Evolutionary conservation across 768 basidiomycete genomes (phyloP), one percentile per base, ranked within the genome.

Genomic region (Asterophora parasitica): DNA sequence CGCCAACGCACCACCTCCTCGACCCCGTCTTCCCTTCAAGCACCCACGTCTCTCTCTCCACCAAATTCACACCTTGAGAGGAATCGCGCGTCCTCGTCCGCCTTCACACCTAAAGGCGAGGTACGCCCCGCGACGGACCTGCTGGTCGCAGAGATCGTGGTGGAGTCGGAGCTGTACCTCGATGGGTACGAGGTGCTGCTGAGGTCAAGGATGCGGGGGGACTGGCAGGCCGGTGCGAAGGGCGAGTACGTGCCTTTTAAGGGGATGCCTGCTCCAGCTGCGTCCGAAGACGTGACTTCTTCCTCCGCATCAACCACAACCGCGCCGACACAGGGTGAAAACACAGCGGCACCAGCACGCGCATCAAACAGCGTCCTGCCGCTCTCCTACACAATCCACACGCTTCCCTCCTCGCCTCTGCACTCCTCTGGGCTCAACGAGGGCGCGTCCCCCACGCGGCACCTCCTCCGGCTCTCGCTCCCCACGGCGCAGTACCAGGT

Each of bases 401-500:
- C 85, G 0, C 76, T 95, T 44, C 91, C 94, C 0, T 79, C 83
- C 2, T 92, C 91, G 16, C 81, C 91, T 9, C 67, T 90, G 48
- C 88, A 88, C 56, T 88, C 90, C 16, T 84, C 88, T 31, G 78
- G 73, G 16, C 61, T 81, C 39, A 72, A 68, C 39, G 64, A 67
- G 23, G 56, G 57, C 7, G 73, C 70, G 12, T 77, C 72, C 20
- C 71, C 84, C 31, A 78, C 80, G 48, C 77, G 91, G 37, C 92
- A 96, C 65, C 65, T 96, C 38, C 53, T 97, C 11, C 75, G 89
- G 41, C 57, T 97, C 43, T 80, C 77, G 32, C 65, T 96, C 13
- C 93, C 93, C 2, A 95, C 91, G 1, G 83, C 88, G 15, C 85
- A 84, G 52, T 90, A 82, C 60, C 81, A 85, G 61, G 77, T 83